phyloP scores from a whole-genome alignment of 2,329 filamentous ascomycete genomes.

The Bipolaris sorokiniana region DNA sequence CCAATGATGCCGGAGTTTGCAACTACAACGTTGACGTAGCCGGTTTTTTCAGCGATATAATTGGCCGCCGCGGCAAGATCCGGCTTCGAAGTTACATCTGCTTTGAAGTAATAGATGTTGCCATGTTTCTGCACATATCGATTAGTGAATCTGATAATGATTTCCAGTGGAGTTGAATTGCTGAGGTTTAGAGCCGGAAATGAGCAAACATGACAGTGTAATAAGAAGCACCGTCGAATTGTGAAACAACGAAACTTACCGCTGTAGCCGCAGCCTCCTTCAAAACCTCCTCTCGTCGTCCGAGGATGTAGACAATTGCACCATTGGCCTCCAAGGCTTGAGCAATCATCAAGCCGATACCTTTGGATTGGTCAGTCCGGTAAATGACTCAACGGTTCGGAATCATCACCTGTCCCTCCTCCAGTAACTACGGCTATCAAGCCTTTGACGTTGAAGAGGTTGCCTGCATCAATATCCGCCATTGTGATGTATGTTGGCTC shows the following conservation, averaged over 20 bases:
- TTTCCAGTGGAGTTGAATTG: neutral
- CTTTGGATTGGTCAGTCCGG: conserved; percentile 6
- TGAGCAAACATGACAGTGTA: too few species aligned
- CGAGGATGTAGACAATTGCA: conserved; percentile 34
- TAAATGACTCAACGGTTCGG: too few species aligned
- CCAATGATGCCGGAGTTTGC: conserved; percentile 31
- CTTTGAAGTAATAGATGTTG: conserved; percentile 19
- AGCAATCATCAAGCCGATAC: conserved; percentile 34
- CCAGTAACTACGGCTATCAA: conserved; percentile 27
- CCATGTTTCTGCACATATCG: conserved; percentile 3
- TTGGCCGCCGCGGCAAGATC: conserved; percentile 23
- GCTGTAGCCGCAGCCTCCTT: conserved; percentile 13
- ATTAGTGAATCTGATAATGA: neutral
- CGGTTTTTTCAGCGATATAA: conserved; percentile 15
- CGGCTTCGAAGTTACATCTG: conserved; percentile 30
- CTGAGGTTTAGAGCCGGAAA: neutral
- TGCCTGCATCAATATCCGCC: conserved; percentile 11
- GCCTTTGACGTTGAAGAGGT: conserved; percentile 23
- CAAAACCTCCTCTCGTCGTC: conserved; percentile 28
- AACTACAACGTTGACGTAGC: conserved; percentile 33
- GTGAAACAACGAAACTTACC: neutral
- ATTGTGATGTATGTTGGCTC: neutral
- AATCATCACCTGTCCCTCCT: conserved; percentile 21
- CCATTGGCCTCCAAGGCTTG: conserved; percentile 30
- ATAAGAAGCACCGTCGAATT: neutral